Percentiles rank a stretch among this genome's conserved stretches.
Evolutionary conservation across 305 asterid genomes (phyloP).

Genomic region (Fraxinus angustifolia): DNA sequence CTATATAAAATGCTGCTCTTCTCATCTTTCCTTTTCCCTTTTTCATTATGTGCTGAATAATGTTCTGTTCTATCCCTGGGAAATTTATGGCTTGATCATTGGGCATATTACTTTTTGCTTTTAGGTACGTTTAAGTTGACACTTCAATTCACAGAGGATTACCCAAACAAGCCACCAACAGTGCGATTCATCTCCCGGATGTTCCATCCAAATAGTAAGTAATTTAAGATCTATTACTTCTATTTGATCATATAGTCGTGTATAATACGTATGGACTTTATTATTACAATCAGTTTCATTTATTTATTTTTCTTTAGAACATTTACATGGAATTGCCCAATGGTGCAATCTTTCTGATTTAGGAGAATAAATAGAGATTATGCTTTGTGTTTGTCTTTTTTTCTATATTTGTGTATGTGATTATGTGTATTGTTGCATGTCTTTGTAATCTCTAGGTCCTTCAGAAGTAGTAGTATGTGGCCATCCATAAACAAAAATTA

Average conservation of each 20-base stretch:
- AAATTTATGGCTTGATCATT: neutral
- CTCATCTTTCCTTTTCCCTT: neutral
- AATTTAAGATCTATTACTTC: neutral
- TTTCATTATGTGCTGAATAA: neutral
- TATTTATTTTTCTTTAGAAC: neutral
- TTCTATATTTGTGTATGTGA: neutral
- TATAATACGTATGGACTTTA: neutral
- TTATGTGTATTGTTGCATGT: neutral
- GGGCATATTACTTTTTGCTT: neutral
- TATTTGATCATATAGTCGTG: neutral
- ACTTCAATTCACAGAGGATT: slow-evolving; percentile 75
- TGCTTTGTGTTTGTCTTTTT: neutral
- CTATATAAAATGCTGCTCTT: neutral
- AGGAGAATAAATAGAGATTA: neutral
- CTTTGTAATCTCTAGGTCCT: neutral
- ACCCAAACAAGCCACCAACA: slow-evolving; percentile 85
- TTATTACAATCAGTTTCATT: neutral
- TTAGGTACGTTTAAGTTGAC: slow-evolving; percentile 77
- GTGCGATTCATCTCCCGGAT: slow-evolving; percentile 75
- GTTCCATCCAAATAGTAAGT: slow-evolving; percentile 87
- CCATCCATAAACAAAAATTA: neutral
- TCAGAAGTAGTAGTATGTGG: neutral
- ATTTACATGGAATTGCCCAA: neutral
- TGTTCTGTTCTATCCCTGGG: neutral
- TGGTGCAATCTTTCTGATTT: neutral